These are phyloP conservation scores for Hypericum androsaemum DNA, from an alignment of 345 rosid species.

Conservation along the genomic window DNA sequence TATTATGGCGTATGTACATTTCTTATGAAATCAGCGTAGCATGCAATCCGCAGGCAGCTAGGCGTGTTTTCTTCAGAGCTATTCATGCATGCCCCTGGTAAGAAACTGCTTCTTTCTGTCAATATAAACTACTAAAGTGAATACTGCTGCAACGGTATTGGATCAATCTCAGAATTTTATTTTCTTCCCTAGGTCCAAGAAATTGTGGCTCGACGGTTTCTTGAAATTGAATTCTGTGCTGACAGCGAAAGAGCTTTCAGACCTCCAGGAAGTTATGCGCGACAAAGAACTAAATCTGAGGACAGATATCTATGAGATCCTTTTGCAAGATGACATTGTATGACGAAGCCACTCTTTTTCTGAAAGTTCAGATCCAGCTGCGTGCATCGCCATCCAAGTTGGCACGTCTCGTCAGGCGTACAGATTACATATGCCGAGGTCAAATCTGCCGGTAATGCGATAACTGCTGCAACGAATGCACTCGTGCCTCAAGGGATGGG, in stretches of 20 bases:
- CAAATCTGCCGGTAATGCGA: too few species aligned
- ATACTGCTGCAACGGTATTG: not conserved
- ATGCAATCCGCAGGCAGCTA: conserved; percentile 53
- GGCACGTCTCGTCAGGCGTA: too few species aligned
- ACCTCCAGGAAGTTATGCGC: conserved; percentile 94
- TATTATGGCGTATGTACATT: conserved; percentile 84
- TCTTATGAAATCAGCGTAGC: conserved; percentile 64
- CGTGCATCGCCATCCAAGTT: too few species aligned
- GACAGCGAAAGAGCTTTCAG: conserved; percentile 75
- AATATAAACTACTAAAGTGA: not conserved
- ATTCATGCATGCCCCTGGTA: conserved; percentile 95
- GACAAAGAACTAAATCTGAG: conserved; percentile 85
- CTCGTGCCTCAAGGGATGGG: too few species aligned
- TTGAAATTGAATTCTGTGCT: conserved; percentile 45
- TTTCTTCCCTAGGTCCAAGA: conserved; percentile 59
- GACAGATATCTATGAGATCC: conserved; percentile 95
- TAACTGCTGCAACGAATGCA: too few species aligned
- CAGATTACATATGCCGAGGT: too few species aligned
- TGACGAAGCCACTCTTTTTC: not conserved
- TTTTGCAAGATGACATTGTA: conserved; percentile 52
- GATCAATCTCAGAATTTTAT: not conserved
- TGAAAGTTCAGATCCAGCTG: too few species aligned
- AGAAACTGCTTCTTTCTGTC: conserved; percentile 7
- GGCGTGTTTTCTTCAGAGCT: conserved; percentile 74
- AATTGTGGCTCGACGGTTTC: conserved; percentile 91